These are phyloP conservation scores for Grosmannia serpens DNA, from an alignment of 2,329 filamentous ascomycete species.

Conservation along the genomic window DNA sequence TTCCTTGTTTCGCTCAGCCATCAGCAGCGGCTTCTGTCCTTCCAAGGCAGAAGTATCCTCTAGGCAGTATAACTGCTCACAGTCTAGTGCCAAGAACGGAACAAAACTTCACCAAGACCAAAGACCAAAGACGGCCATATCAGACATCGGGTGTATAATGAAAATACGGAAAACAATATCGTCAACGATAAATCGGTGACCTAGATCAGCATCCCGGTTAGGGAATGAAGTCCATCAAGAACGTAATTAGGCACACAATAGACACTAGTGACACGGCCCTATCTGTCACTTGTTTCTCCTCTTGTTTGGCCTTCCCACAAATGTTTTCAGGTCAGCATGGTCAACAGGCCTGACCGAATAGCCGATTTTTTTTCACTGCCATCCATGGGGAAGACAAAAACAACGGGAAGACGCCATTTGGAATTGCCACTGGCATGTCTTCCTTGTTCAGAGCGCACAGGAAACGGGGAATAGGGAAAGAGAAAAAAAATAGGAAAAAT, in stretches of 20 bases:
- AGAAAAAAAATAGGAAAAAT: constrained; percentile 12
- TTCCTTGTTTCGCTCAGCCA: too few relatives aligned
- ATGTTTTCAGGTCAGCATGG: background rate
- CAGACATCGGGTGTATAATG: background rate
- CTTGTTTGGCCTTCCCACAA: background rate
- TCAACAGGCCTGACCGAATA: background rate
- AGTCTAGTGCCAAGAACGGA: too few relatives aligned
- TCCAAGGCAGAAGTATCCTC: too few relatives aligned
- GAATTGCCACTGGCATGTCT: background rate
- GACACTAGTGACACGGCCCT: background rate
- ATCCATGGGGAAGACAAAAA: too few relatives aligned
- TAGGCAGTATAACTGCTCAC: too few relatives aligned
- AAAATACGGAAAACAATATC: background rate
- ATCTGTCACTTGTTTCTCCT: background rate
- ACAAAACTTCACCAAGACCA: too few relatives aligned
- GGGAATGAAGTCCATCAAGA: background rate
- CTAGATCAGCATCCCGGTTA: background rate
- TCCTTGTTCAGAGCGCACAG: constrained; percentile 5
- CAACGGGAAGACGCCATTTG: background rate
- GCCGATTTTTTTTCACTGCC: too few relatives aligned
- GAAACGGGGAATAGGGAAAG: constrained; percentile 8
- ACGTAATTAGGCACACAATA: background rate
- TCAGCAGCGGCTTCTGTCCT: too few relatives aligned
- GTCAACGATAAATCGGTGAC: background rate
- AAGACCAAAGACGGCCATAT: background rate